These are phyloP conservation scores for Solanum okadae DNA, from an alignment of 257 asterid species.

Conservation along the genomic window DNA sequence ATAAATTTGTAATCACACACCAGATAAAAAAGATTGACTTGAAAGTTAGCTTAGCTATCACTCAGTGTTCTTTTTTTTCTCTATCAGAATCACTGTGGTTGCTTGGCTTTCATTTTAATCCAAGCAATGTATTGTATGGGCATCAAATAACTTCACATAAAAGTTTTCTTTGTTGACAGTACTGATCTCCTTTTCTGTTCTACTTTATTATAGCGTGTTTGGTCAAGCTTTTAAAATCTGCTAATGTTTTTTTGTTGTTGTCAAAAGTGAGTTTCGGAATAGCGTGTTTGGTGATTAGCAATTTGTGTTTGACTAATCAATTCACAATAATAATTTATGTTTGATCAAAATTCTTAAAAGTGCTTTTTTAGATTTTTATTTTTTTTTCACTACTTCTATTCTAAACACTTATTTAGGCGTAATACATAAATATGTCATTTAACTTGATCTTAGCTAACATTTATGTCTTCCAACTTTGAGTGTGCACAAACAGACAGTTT, in stretches of 20 bases:
- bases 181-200: not conserved
- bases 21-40: conserved; percentile 22
- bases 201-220: not conserved
- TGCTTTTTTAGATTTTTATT: not conserved
- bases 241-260: not conserved
- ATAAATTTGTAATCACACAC: not conserved
- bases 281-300: not conserved
- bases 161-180: not conserved
- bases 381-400: not conserved
- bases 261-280: not conserved
- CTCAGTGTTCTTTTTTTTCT: not conserved
- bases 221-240: not conserved
- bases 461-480: too few relatives aligned
- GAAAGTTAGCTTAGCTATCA: conserved; percentile 19
- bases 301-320: not conserved
- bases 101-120: conserved; percentile 24
- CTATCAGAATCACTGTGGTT: conserved; percentile 7
- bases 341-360: not conserved
- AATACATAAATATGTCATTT: too few relatives aligned
- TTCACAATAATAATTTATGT: not conserved
- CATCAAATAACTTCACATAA: not conserved
- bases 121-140: conserved; percentile 21
- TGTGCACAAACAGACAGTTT: too few relatives aligned
- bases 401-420: not conserved
- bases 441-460: too few relatives aligned